These are phyloP conservation scores for Brassica carinata DNA, from an alignment of 345 rosid species.

Conservation along the genomic window DNA sequence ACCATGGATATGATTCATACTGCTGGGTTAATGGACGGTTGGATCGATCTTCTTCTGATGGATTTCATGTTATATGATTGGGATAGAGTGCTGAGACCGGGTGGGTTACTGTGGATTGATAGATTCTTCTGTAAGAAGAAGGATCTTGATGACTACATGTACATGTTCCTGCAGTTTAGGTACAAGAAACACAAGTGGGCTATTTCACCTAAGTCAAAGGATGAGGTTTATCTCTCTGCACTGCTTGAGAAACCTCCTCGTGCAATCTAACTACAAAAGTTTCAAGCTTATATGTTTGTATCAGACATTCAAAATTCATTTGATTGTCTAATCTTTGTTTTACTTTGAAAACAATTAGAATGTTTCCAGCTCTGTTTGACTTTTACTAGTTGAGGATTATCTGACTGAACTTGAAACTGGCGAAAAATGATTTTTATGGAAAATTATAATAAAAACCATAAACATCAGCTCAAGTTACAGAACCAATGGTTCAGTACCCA, in stretches of 20 bases:
- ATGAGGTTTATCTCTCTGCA: slow-evolving; percentile 81
- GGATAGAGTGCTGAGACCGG: slow-evolving; percentile 85
- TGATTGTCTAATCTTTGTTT: slow-evolving; percentile 17
- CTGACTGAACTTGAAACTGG: slow-evolving; percentile 1
- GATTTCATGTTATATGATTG: slow-evolving; percentile 83
- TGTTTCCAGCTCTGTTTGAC: slow-evolving; percentile 19
- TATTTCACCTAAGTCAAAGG: slow-evolving; percentile 62
- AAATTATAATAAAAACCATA: slow-evolving; percentile 21
- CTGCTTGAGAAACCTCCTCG: slow-evolving; percentile 84
- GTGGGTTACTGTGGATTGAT: slow-evolving; percentile 87
- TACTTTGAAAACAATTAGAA: background rate
- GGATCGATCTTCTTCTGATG: slow-evolving; percentile 75
- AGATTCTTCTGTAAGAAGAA: slow-evolving; percentile 70
- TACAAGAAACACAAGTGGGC: slow-evolving; percentile 90
- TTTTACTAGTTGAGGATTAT: slow-evolving; percentile 2
- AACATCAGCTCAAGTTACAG: slow-evolving; percentile 26
- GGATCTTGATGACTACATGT: slow-evolving; percentile 86
- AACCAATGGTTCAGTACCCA: slow-evolving; percentile 17
- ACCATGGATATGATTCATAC: slow-evolving; percentile 88
- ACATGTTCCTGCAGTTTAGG: slow-evolving; percentile 85
- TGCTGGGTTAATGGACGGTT: slow-evolving; percentile 71
- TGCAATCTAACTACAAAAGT: slow-evolving; percentile 50
- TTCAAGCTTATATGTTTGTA: slow-evolving; percentile 3
- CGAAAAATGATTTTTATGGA: slow-evolving; percentile 8
- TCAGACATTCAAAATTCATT: background rate